A percentile compares a stretch with the other conserved stretches of the same genome.
phyloP scores from a whole-genome alignment of 164 flowering plant species.

The Malania oleifera region DNA sequence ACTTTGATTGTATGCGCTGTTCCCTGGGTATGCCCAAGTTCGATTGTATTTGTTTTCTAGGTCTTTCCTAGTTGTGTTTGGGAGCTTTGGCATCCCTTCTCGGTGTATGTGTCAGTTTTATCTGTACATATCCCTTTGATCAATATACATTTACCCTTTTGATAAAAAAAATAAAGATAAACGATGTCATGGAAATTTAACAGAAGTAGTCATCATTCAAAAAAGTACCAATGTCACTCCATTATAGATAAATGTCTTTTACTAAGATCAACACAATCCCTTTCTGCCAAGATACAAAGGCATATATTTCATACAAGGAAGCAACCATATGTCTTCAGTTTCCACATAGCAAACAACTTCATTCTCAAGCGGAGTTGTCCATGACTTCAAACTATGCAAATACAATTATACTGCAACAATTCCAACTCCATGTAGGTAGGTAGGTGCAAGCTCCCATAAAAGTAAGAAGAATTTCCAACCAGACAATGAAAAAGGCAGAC shows the following conservation, averaged over 20 bases:
- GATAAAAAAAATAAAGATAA: too few species aligned
- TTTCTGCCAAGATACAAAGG: not conserved
- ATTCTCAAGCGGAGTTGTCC: not conserved
- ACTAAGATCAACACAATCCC: not conserved
- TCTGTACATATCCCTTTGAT: too few species aligned
- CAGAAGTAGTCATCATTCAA: too few species aligned
- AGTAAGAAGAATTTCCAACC: not conserved
- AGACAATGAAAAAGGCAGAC: not conserved
- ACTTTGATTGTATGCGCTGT: too few species aligned
- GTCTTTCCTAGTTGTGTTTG: too few species aligned
- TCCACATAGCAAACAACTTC: not conserved
- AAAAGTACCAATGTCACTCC: not conserved
- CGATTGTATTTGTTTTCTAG: too few species aligned
- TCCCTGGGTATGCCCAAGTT: too few species aligned
- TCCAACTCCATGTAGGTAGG: not conserved
- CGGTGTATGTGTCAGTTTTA: too few species aligned
- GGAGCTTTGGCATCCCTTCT: too few species aligned
- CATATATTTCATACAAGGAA: not conserved
- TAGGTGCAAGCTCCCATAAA: not conserved
- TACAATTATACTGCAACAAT: not conserved
- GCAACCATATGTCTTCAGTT: not conserved
- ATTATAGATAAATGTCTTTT: conserved; percentile 1
- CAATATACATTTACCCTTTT: too few species aligned
- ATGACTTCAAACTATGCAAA: not conserved
- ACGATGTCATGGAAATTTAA: too few species aligned